Evolutionary conservation across 805 yeast species (phyloP).

Genomic region (Myxozyma vanderwaltii): DNA sequence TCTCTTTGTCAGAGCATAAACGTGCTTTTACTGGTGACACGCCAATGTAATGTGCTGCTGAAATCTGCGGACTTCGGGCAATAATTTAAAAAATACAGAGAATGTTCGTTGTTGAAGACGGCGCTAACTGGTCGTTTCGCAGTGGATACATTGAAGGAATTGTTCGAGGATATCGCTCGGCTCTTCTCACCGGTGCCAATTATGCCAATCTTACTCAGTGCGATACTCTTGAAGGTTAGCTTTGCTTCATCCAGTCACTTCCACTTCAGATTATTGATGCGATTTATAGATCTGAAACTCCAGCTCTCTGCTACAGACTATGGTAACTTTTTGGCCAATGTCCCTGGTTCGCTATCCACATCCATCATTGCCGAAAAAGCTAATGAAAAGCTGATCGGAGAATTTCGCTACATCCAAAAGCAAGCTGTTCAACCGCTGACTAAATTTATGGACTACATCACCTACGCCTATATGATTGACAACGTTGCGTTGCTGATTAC

Average conservation of each 20-base stretch:
- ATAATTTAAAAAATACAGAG: too few relatives aligned
- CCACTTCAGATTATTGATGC: background rate
- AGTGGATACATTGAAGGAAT: conserved; percentile 91
- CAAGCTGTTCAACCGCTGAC: conserved; percentile 81
- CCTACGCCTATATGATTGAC: conserved; percentile 98
- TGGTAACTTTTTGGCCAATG: conserved; percentile 83
- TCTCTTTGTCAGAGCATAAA: too few relatives aligned
- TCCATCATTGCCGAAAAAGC: conserved; percentile 81
- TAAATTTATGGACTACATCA: conserved; percentile 85
- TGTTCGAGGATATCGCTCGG: conserved; percentile 90
- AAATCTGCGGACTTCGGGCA: too few relatives aligned
- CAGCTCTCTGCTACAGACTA: conserved; percentile 96
- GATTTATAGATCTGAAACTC: conserved; percentile 69
- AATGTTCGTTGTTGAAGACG: background rate
- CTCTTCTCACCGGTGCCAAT: conserved; percentile 73
- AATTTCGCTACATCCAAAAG: conserved; percentile 80
- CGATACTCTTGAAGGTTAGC: conserved; percentile 72
- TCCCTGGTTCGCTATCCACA: conserved; percentile 81
- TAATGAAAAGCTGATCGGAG: conserved; percentile 70
- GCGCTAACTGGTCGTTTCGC: background rate
- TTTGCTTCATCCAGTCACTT: background rate
- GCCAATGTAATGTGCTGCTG: conserved; percentile 38
- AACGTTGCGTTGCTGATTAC: conserved; percentile 94
- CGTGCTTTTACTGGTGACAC: conserved; percentile 84
- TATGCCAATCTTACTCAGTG: conserved; percentile 94